Evolutionary conservation across 176 grass and related monocot genomes (phyloP).

Genomic region (Oryza officinalis): DNA sequence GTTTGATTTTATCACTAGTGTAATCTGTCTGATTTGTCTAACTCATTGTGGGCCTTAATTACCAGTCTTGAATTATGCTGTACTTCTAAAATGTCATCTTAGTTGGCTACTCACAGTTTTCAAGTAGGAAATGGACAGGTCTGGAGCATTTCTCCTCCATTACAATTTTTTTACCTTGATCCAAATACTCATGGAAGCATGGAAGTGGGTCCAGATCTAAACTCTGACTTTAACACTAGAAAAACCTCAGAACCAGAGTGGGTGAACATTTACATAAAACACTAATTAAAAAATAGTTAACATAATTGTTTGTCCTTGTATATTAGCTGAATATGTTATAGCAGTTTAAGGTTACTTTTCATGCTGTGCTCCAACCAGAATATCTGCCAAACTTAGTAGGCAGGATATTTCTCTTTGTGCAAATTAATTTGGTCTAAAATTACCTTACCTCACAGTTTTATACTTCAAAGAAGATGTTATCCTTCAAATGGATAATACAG

Average conservation of each 20-base stretch:
- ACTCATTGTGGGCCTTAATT: not conserved
- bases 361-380: not conserved
- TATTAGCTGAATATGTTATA: not conserved
- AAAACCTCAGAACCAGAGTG: not conserved
- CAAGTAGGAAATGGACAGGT: not conserved
- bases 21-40: not conserved
- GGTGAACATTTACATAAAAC: not conserved
- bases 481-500: not conserved
- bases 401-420: not conserved
- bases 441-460: not conserved
- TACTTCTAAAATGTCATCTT: not conserved
- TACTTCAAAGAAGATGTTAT: not conserved
- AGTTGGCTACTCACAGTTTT: not conserved
- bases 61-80: not conserved
- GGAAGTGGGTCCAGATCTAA: not conserved
- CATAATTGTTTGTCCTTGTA: not conserved
- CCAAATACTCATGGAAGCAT: not conserved
- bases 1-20: slow-evolving; percentile 57
- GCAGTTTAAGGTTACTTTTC: not conserved
- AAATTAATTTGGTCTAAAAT: not conserved
- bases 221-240: not conserved
- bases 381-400: not conserved
- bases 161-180: not conserved
- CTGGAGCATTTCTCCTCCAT: not conserved
- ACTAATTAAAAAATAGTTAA: not conserved